Base-by-base conservation (phyloP, 1,284 basidiomycete species). In the Mycosarcoma mackinlayi region DNA sequence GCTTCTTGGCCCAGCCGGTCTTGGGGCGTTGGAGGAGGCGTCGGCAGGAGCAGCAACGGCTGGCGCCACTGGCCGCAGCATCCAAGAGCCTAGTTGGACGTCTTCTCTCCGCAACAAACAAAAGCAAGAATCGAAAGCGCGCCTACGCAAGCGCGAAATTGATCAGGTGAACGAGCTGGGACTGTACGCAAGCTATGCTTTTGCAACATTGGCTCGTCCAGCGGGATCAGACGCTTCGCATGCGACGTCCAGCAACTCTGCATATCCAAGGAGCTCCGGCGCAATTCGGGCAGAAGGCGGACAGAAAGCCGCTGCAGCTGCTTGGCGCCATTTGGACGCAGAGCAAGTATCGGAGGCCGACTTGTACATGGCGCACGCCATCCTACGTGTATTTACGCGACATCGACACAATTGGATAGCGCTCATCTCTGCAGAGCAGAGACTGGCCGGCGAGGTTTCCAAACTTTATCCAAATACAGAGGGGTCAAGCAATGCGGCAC, bases 111-210 rank as follows among this genome's bases (percentile, higher is more conserved):
- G 66, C 33, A 69, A 69, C 48, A 58, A 57, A 45, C 66, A 69
- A 28, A 69, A 69, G 44, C 66, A 69, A 34, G 66, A 69, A 21
- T 69, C 66, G 5, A 69, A 69, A 40, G 66, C 66, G 7, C 39
- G 66, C 25, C 44, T 69, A 3, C 59, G 66, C 9, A 62, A 56
- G 30, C 66, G 60, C 35, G 66, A 69, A 51, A 69, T 69, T 28
- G 66, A 63, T 11, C 66, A 69, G 42, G 66, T 69, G 7, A 30
- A 55, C 47, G 59, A 69, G 23, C 42, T 63, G 16, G 44, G 59
- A 3, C 39, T 51, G 35, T 69, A 63, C 33, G 59, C 66, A 4
- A 48, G 35, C 38, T 58, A 51, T 38, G 58, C 50, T 1, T 35
- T n/a, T 6, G 47, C 40, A 1, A 52, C 34, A 2, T 38, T 65